Evolutionary conservation across 2,329 filamentous ascomycete species (phyloP).

Genomic region (Immersiporthe knoxdaviesiana): DNA sequence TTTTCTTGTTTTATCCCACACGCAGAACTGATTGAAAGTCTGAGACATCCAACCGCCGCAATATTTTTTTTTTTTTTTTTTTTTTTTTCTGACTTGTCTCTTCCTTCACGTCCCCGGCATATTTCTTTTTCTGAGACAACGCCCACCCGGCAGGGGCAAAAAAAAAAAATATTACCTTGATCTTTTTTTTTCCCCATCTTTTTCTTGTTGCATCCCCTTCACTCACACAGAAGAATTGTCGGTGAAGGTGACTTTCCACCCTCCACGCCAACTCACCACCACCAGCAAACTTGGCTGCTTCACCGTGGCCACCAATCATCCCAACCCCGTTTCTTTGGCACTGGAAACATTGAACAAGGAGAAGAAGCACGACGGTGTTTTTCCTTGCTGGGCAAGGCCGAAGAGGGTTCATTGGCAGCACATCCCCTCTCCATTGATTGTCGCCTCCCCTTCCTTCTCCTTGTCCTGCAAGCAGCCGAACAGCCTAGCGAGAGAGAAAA

Average conservation of each 20-base stretch:
- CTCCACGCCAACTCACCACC: neutral
- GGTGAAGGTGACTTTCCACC: neutral
- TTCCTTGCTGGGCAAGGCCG: neutral
- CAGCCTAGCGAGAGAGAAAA: neutral
- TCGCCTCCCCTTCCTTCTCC: too few relatives aligned
- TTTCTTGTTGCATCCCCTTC: too few relatives aligned
- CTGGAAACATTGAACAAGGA: too few relatives aligned
- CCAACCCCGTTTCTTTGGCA: neutral
- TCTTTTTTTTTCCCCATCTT: neutral
- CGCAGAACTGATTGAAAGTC: neutral
- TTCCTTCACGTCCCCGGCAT: neutral
- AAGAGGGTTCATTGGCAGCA: neutral
- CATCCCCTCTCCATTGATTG: neutral
- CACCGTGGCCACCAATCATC: neutral
- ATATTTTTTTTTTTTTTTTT: conserved; percentile 4
- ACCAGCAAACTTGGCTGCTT: neutral
- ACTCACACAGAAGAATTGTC: neutral
- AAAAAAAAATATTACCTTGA: neutral
- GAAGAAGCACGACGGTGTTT: neutral
- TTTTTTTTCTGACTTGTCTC: neutral
- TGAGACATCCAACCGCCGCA: conserved; percentile 13
- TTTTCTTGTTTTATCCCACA: neutral
- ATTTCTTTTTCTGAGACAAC: neutral
- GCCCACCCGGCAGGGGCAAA: neutral
- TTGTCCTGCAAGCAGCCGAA: conserved; percentile 15